These are phyloP conservation scores for Dictyostelium intermedium DNA, from an alignment of 78 protist species.

Conservation along the genomic window DNA sequence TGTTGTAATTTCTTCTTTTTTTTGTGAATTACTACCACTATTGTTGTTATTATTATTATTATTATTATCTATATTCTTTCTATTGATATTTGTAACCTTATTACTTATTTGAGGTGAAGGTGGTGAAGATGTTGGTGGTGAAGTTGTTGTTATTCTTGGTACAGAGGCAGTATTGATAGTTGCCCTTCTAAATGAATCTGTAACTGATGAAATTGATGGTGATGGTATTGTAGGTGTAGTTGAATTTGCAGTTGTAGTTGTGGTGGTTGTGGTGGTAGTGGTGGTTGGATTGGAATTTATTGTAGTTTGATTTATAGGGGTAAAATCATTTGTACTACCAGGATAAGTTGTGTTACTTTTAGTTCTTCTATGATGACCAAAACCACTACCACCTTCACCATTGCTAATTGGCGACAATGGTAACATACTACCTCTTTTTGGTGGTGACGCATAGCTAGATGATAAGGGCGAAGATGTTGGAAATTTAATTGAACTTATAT, in stretches of 20 bases:
- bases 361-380: slow-evolving; percentile 1
- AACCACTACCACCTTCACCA: neutral
- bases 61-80: neutral
- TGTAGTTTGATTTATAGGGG: neutral
- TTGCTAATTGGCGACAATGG: neutral
- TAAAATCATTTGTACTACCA: neutral
- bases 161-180: neutral
- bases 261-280: neutral
- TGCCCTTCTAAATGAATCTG: neutral
- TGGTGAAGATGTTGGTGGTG: neutral
- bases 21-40: neutral
- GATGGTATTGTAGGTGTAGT: neutral
- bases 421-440: neutral
- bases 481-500: neutral
- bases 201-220: neutral
- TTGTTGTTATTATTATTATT: neutral
- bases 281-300: neutral
- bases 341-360: slow-evolving; percentile 8
- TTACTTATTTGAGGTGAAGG: neutral
- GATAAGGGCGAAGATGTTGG: neutral
- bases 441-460: neutral
- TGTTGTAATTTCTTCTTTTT: neutral
- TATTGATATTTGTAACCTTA: neutral
- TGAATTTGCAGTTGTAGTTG: neutral
- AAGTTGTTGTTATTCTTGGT: neutral